Conservation (phyloP, 495 filamentous ascomycete species). For the Daldinia caldariorum region DNA sequence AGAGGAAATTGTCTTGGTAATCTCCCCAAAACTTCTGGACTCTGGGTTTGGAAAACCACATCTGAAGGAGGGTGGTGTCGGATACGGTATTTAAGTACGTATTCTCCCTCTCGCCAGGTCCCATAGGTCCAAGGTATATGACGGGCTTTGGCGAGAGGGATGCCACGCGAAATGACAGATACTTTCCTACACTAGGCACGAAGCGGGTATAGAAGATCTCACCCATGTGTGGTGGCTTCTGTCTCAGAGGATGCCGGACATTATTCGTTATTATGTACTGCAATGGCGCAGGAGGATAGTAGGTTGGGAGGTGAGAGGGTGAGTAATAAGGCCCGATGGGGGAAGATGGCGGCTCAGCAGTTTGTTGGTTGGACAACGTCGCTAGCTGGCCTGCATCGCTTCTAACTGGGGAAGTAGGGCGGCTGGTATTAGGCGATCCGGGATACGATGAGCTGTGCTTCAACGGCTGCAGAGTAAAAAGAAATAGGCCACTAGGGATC, state of each 20-base stretch:
- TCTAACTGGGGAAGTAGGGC: slow-evolving; percentile 69
- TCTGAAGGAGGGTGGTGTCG: slow-evolving; percentile 81
- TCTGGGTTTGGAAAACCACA: slow-evolving; percentile 90
- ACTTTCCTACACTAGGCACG: slow-evolving; percentile 82
- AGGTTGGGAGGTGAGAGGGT: slow-evolving; percentile 84
- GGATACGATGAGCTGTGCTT: slow-evolving; percentile 63
- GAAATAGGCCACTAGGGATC: slow-evolving; percentile 82
- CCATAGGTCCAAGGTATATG: slow-evolving; percentile 63
- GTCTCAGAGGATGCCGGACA: slow-evolving; percentile 85
- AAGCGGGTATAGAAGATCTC: slow-evolving; percentile 91
- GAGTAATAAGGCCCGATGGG: slow-evolving; percentile 76
- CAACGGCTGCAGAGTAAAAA: slow-evolving; percentile 80
- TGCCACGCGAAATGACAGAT: slow-evolving; percentile 87
- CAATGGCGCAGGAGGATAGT: slow-evolving; percentile 83
- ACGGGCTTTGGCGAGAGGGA: slow-evolving; percentile 65
- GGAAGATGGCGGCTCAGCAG: slow-evolving; percentile 48
- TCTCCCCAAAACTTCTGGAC: slow-evolving; percentile 85
- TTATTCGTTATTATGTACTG: slow-evolving; percentile 83
- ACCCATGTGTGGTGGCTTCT: slow-evolving; percentile 87
- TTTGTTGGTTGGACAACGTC: slow-evolving; percentile 31
- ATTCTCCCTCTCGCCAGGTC: slow-evolving; percentile 50
- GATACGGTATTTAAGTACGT: slow-evolving; percentile 52
- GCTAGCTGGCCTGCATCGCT: slow-evolving; percentile 49
- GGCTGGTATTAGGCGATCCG: slow-evolving; percentile 60
- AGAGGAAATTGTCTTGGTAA: slow-evolving; percentile 73